Evolutionary conservation across 805 yeast genomes (phyloP).

Genomic region (Metschnikowia corniflorae): DNA sequence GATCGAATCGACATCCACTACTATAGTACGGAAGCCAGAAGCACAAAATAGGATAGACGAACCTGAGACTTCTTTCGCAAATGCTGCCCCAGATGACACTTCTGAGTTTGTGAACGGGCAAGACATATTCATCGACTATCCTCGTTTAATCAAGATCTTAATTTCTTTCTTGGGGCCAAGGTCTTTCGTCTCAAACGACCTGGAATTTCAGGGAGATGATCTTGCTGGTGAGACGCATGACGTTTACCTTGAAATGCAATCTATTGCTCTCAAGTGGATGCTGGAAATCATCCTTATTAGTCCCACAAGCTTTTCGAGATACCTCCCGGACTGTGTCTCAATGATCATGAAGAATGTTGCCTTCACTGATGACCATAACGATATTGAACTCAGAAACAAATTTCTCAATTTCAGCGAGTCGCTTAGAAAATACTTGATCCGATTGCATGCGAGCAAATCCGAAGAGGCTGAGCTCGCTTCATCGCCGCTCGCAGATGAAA

Average conservation of each 20-base stretch:
- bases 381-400: conserved; percentile 34
- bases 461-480: conserved; percentile 8
- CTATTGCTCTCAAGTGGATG: conserved; percentile 80
- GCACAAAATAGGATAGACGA: conserved; percentile 2
- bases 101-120: conserved; percentile 47
- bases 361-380: conserved; percentile 33
- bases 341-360: conserved; percentile 50
- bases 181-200: conserved; percentile 1
- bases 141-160: conserved; percentile 75
- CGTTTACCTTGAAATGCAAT: conserved; percentile 57
- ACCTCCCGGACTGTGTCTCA: conserved; percentile 70
- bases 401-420: conserved; percentile 34
- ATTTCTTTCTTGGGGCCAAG: conserved; percentile 64
- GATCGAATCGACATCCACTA: conserved; percentile 25
- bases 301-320: conserved; percentile 70
- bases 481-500: conserved; percentile 5
- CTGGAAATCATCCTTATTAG: conserved; percentile 67
- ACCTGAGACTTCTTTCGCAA: neutral
- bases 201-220: conserved; percentile 21
- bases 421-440: conserved; percentile 30
- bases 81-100: conserved; percentile 10
- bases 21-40: conserved; percentile 19
- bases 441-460: conserved; percentile 25
- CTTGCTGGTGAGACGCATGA: conserved; percentile 37
- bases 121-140: conserved; percentile 75